Percentiles rank a stretch among this genome's conserved stretches.
Evolutionary conservation across 2,329 filamentous ascomycete species (phyloP).

Genomic region (Sphaerulina vaccinii): DNA sequence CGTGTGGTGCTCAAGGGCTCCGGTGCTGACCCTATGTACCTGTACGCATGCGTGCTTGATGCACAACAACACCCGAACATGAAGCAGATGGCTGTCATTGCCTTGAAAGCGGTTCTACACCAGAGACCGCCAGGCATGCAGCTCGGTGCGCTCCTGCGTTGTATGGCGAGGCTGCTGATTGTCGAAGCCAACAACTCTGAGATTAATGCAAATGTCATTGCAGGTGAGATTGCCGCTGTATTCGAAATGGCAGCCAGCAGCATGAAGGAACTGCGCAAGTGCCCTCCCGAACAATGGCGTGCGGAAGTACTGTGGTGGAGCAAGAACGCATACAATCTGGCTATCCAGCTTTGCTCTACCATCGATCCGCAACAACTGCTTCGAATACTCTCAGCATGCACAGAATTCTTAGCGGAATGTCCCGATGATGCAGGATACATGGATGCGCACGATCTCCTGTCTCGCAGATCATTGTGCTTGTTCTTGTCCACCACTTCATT

Average conservation of each 20-base stretch:
- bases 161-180: slow-evolving; percentile 48
- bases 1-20: slow-evolving; percentile 56
- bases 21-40: slow-evolving; percentile 58
- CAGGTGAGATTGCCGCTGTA: slow-evolving; percentile 54
- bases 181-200: slow-evolving; percentile 42
- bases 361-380: slow-evolving; percentile 58
- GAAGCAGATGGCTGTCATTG: slow-evolving; percentile 57
- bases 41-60: slow-evolving; percentile 80
- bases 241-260: slow-evolving; percentile 53
- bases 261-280: slow-evolving; percentile 42
- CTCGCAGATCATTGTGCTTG: slow-evolving; percentile 67
- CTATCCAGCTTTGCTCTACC: slow-evolving; percentile 60
- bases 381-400: slow-evolving; percentile 53
- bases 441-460: slow-evolving; percentile 23
- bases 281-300: slow-evolving; percentile 43
- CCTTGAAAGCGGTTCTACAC: slow-evolving; percentile 61
- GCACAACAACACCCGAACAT: slow-evolving; percentile 63
- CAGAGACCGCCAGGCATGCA: slow-evolving; percentile 55
- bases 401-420: slow-evolving; percentile 32
- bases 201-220: slow-evolving; percentile 29
- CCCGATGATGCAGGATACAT: slow-evolving; percentile 21
- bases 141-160: slow-evolving; percentile 64
- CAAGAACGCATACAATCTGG: slow-evolving; percentile 76
- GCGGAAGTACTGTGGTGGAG: slow-evolving; percentile 81
- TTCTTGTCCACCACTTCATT: slow-evolving; percentile 59